phyloP scores from a whole-genome alignment of 2,329 filamentous ascomycete species.

The Graphiopsis chlorocephala region DNA sequence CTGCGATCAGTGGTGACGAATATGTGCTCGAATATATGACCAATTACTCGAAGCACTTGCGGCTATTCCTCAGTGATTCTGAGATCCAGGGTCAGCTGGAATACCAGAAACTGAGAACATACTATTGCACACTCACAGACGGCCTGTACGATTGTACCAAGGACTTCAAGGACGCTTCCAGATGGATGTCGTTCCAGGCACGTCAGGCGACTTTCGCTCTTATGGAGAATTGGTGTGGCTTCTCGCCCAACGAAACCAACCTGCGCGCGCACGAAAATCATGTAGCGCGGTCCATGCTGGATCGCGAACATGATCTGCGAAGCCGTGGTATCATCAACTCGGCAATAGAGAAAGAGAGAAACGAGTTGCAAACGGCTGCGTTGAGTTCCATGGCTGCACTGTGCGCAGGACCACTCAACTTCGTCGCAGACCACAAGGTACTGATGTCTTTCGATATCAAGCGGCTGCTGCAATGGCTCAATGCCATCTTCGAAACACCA shows the following conservation, averaged over 20 bases:
- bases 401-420: slow-evolving; percentile 77
- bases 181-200: slow-evolving; percentile 97
- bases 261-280: slow-evolving; percentile 79
- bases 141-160: slow-evolving; percentile 91
- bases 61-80: slow-evolving; percentile 89
- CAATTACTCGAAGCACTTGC: slow-evolving; percentile 85
- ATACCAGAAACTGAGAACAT: slow-evolving; percentile 84
- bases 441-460: slow-evolving; percentile 86
- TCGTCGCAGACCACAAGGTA: slow-evolving; percentile 84
- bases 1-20: slow-evolving; percentile 71
- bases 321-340: slow-evolving; percentile 78
- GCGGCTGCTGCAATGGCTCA: slow-evolving; percentile 92
- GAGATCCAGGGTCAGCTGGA: slow-evolving; percentile 94
- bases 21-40: slow-evolving; percentile 89
- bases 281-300: slow-evolving; percentile 80
- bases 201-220: slow-evolving; percentile 91
- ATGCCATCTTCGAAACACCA: slow-evolving; percentile 86
- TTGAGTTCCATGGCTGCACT: slow-evolving; percentile 93
- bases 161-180: slow-evolving; percentile 74
- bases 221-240: slow-evolving; percentile 99
- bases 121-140: slow-evolving; percentile 93
- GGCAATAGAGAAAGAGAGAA: slow-evolving; percentile 95
- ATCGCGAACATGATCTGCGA: slow-evolving; percentile 68
- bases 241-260: slow-evolving; percentile 83
- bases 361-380: slow-evolving; percentile 83